Evolutionary conservation across 1,139 yeast genomes (phyloP), one percentile per base, ranked within the genome.

Genomic region (Sugiyamaella japonica): DNA sequence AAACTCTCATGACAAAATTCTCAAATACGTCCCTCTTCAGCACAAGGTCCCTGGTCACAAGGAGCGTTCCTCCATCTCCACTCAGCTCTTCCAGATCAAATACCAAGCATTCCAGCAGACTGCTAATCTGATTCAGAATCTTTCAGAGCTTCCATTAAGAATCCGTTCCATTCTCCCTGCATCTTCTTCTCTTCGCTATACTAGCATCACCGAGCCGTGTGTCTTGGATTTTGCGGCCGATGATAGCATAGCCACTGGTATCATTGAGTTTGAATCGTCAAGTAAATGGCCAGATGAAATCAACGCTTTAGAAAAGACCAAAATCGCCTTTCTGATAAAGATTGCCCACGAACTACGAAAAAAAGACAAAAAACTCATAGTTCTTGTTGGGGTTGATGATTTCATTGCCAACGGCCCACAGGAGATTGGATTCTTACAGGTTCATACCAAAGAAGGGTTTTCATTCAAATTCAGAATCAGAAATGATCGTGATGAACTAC

Each of bases 241-340:
- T 63, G 91, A 89, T 66, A 87, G 86, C 63, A 82, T 89, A 76
- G 89, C 87, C 61, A 90, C 86, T 50, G 84, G 85, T 25, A 78
- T 91, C 10, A 70, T 95, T 47, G 96, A 90, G 70, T 89, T 95
- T 70, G 99, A 95, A 73, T 76, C 88, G 2, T 87, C 97, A 1
- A 78, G 83, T n/a, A 83, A 84, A 69, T 95, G 99, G 99, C 99
- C 99, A 0, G 96, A 89, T 70, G 97, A 93, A 69, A 69, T 89
- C 4, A 74, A 78, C 37, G 91, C 97, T 0, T 74, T 90, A 56
- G 99, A 93, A 67, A 85, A 86, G 65, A 87, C 96, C 15, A 95
- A 95, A 68, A 80, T 93, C 38, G 99, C 98, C 6, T 89, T 95
- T 63, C 73, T 93, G 62, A 70, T 95, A 50, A 86, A 87, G 63